Base-by-base conservation (phyloP, 1,284 basidiomycete genomes). In the Clitocybe nebularis region DNA sequence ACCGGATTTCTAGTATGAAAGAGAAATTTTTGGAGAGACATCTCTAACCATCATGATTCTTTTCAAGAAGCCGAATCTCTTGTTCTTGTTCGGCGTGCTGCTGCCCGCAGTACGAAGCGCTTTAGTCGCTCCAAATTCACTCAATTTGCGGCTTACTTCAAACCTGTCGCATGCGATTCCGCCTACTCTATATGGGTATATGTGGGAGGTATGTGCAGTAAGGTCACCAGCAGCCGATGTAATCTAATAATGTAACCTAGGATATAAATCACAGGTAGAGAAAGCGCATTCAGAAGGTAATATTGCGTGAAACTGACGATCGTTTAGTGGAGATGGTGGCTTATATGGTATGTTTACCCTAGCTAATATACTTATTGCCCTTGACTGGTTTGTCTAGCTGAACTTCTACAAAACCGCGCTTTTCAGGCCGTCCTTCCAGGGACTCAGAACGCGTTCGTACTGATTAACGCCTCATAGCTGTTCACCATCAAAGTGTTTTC, bases 221-320 rank as follows among this genome's bases (percentile, higher is more conserved):
- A n/a, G n/a, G n/a, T n/a, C n/a, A n/a, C n/a, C n/a, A n/a, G n/a
- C n/a, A n/a, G n/a, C n/a, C 23, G 21, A 36, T 35, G 26, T 21
- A 3, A 35, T 32, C 30, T 19, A 11, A n/a, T 3, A 13, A 35
- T 32, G 11, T n/a, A 21, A 14, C 4, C 8, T 23, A 66, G 61
- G 63, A 66, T 42, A 61, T 67, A 39, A 67, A 66, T 43, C 63
- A 64, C 41, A 63, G 60, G 60, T 60, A 34, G 24, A 25, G n/a
- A n/a, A n/a, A n/a, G n/a, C n/a, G n/a, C n/a, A n/a, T 32, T 11
- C 17, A 32, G 4, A 23, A 22, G 10, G 6, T 29, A 7, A 9
- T 23, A 10, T 17, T n/a, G 34, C 17, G 36, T 17, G 5, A 5
- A 41, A 13, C 17, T 20, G 17, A 23, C 29, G 10, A 39, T 7